Base-by-base conservation (phyloP, 768 basidiomycete genomes). In the Coprinopsis marcescibilis region DNA sequence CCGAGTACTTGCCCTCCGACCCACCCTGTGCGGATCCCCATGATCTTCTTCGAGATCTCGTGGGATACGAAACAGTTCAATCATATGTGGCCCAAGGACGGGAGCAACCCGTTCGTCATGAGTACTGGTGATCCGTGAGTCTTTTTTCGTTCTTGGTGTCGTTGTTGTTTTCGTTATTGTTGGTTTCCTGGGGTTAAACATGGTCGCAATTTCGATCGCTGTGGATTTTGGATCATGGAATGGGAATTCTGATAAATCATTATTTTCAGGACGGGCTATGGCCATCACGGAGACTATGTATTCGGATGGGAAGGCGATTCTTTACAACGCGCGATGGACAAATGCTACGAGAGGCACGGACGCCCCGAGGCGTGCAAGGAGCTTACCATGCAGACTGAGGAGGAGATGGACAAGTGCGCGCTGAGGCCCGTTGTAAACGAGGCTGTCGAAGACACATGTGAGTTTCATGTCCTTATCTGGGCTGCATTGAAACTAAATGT, bases 281-380 rank as follows among this genome's bases (percentile, higher is more conserved):
- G 47, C 15, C 47, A 49, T n/a, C 47, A 49, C 47, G 47, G 29
- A 24, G 47, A 49, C 41, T 49, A 43, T 20, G 14, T 49, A 6
- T 49, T 49, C 25, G 47, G 47, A n/a, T 49, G 47, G 47, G 47
- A 49, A 36, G 47, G 47, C 5, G 47, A 49, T 41, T 49, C 47
- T 5, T 34, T 49, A 10, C 39, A 42, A 23, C 8, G 41, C 6
- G 47, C 47, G 2, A 49, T 49, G 47, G 47, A 49, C 23, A 17
- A 24, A 3, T 48, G 46, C 24, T 24, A 17, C 12, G 40, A 34
- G 12, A 11, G 4, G 8, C 30, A 20, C 10, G 40, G 45, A 13
- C 23, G 23, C 12, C 36, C 45, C 2, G 19, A 12, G 4, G 29
- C 17, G 19, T 49, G 41, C 32, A 19, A 24, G 14, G 14, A 27